Conservation (phyloP, 495 filamentous ascomycete genomes). For the Echria macrotheca region DNA sequence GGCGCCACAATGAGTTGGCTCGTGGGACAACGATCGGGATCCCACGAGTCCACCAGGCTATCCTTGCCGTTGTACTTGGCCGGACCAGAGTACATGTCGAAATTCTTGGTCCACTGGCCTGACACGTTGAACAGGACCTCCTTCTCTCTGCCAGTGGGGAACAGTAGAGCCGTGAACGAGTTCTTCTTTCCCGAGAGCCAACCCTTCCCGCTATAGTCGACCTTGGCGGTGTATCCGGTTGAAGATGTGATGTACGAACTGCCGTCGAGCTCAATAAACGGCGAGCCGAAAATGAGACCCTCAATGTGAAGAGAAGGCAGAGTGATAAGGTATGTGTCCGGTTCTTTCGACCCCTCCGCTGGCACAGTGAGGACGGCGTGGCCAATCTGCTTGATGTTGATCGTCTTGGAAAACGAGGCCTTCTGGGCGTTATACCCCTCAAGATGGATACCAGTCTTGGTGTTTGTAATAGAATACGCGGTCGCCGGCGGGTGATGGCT, state of each 20-base stretch:
- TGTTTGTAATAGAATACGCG: slow-evolving; percentile 86
- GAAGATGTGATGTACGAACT: slow-evolving; percentile 77
- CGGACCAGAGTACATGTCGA: slow-evolving; percentile 68
- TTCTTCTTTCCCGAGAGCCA: slow-evolving; percentile 97
- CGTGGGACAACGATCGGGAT: slow-evolving; percentile 53
- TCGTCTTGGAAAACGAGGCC: slow-evolving; percentile 85
- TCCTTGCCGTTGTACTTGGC: slow-evolving; percentile 52
- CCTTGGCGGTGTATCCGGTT: slow-evolving; percentile 82
- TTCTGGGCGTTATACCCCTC: slow-evolving; percentile 99
- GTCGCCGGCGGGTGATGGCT: slow-evolving; percentile 98
- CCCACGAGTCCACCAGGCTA: slow-evolving; percentile 60
- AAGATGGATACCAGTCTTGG: slow-evolving; percentile 75
- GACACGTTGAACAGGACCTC: slow-evolving; percentile 78
- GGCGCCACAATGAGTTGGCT: slow-evolving; percentile 68
- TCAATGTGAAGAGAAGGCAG: slow-evolving; percentile 92
- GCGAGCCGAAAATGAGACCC: slow-evolving; percentile 82
- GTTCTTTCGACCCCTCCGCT: slow-evolving; percentile 41
- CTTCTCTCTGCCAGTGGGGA: slow-evolving; percentile 71
- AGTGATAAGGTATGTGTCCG: slow-evolving; percentile 82
- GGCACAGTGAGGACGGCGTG: slow-evolving; percentile 82
- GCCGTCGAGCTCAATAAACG: slow-evolving; percentile 85
- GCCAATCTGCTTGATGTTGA: slow-evolving; percentile 93
- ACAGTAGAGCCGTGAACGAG: slow-evolving; percentile 72
- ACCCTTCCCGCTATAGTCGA: slow-evolving; percentile 87
- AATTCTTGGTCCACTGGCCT: slow-evolving; percentile 86